Base-by-base conservation (phyloP, 352 stramenopile genomes). In the Pythium chondricola region DNA sequence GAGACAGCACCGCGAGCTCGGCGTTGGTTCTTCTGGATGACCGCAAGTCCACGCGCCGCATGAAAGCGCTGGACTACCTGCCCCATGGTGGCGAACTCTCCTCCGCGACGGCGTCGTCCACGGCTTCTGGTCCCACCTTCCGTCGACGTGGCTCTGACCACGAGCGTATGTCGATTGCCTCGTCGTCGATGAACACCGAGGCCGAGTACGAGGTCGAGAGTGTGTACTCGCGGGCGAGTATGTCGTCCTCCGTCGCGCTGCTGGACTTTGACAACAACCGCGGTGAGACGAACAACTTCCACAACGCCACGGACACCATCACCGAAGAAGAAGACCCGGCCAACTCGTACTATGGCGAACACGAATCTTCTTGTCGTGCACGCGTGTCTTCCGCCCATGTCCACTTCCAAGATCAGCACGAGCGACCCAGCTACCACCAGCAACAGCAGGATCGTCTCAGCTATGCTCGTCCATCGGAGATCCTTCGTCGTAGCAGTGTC, bases 171-270 rank as follows among this genome's bases (percentile, higher is more conserved):
- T 53, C 52, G 20, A n/a, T 50, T 18, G 31, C 30, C 7, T 50
- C 44, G 52, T 55, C 52, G 13, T 52, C 52, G 7, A 29, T 57
- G 44, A 53, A 44, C 43, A 54, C 52, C 1, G 44, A 61, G 30
- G 32, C n/a, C n/a, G 29, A 54, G 14, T 31, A 46, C 8, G 53
- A 61, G 7, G 42, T 54, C 17, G 55, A 57, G 31, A 56, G 45
- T 29, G 53, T 56, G 17, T 56, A 51, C 44, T 61, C 53, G 24
- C 65, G 61, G 1, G 58, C 60, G 42, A 83, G 71, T 50, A 65
- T 65, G 37, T 62, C 58, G 14, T 85, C 73, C 21, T 85, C 73
- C 7, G 69, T 85, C 24, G 70, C 73, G n/a, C 63, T 85, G 17
- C 26, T 85, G 41, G 73, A 84, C 25, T 38, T 72, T 8, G 62